A percentile compares a stretch with the other conserved stretches of the same genome.
Conservation (phyloP, 2,329 filamentous ascomycete genomes). For the Rosellinia necatrix region DNA sequence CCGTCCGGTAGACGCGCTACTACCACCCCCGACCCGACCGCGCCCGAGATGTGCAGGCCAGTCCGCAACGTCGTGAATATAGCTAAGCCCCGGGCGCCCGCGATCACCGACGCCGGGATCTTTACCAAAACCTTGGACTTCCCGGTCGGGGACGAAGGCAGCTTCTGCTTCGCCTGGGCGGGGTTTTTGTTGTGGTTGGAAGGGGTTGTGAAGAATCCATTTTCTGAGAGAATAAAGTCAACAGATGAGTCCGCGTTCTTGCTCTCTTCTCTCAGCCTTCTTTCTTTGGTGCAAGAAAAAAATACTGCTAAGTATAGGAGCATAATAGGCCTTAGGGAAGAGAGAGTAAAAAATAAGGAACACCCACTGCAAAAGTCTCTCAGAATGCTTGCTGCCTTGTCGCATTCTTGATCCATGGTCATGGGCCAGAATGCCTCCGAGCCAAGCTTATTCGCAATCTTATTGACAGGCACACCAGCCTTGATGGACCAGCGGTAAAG, state of each 20-base stretch:
- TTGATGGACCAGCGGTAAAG: slow-evolving; percentile 39
- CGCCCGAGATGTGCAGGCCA: slow-evolving; percentile 68
- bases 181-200: slow-evolving; percentile 21
- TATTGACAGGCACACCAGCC: slow-evolving; percentile 76
- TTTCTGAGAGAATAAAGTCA: slow-evolving; percentile 46
- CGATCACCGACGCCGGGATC: slow-evolving; percentile 64
- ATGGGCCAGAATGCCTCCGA: slow-evolving; percentile 84
- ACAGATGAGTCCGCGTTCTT: slow-evolving; percentile 19
- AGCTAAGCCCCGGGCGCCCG: slow-evolving; percentile 68
- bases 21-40: slow-evolving; percentile 68
- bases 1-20: slow-evolving; percentile 66
- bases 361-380: slow-evolving; percentile 82
- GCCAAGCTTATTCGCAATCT: slow-evolving; percentile 80
- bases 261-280: background rate
- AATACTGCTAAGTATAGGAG: background rate
- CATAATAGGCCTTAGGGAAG: too few species aligned
- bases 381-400: slow-evolving; percentile 86
- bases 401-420: slow-evolving; percentile 83
- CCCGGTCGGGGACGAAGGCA: slow-evolving; percentile 38
- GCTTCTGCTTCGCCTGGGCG: too few species aligned
- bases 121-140: slow-evolving; percentile 54
- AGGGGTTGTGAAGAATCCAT: slow-evolving; percentile 55
- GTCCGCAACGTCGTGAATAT: slow-evolving; percentile 74
- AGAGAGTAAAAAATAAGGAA: fast-evolving
- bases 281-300: background rate